These are phyloP conservation scores for Gaeumannomyces sp. DNA, from an alignment of 2,329 filamentous ascomycete species.

Conservation along the genomic window DNA sequence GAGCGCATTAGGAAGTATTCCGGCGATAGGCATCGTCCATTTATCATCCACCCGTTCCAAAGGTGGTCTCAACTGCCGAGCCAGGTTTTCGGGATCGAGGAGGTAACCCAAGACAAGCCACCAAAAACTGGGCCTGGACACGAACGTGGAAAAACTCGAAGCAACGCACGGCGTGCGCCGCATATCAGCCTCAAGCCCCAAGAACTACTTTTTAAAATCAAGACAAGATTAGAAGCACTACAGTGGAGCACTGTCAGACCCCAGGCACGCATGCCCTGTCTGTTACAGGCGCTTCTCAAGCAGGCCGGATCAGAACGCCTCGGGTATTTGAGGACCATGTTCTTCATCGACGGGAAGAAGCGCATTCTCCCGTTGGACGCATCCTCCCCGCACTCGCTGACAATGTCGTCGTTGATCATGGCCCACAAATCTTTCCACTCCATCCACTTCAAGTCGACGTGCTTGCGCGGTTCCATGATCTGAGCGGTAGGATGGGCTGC, in stretches of 20 bases:
- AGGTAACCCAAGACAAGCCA: too few species aligned
- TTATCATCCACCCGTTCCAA: too few species aligned
- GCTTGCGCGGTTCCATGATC: constrained; percentile 2
- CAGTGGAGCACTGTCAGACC: too few species aligned
- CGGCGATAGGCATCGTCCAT: too few species aligned
- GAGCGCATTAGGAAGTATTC: too few species aligned
- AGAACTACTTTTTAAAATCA: too few species aligned
- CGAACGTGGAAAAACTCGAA: not conserved
- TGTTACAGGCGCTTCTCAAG: not conserved
- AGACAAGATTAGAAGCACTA: too few species aligned
- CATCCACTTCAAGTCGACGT: constrained; percentile 5
- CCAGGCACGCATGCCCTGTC: not conserved
- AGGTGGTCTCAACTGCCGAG: too few species aligned
- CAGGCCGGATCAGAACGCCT: not conserved
- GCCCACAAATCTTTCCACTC: constrained; percentile 1
- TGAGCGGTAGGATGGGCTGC: not conserved
- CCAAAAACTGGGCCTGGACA: too few species aligned
- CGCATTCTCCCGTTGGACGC: constrained; percentile 1
- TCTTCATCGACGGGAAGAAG: constrained; percentile 4
- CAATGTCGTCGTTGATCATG: not conserved
- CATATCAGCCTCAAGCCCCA: too few species aligned
- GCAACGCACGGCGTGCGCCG: too few species aligned
- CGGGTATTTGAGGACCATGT: constrained; percentile 4
- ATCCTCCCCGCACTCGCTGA: not conserved
- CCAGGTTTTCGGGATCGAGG: too few species aligned